Evolutionary conservation across 805 yeast genomes (phyloP), one percentile per base, ranked within the genome.

Genomic region (Kuraishia ogatae): DNA sequence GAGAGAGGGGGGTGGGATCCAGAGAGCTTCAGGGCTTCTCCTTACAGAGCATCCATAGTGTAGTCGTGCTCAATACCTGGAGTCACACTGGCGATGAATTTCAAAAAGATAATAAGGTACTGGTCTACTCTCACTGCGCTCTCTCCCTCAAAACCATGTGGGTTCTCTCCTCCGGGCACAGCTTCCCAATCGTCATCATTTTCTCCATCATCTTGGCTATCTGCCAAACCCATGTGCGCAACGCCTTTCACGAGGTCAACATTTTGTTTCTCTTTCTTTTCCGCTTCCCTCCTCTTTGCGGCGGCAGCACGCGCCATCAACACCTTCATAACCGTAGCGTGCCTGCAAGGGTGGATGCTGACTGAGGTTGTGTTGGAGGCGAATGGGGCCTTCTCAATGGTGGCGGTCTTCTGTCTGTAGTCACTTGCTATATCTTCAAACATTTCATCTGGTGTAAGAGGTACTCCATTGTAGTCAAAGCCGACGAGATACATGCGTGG

Each of bases 41-140:
- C 26, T 15, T 65, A 86, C 64, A 87, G 81, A 1, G 96, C 97
- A 68, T 91, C 92, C 97, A 93, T 94, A n/a, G 99, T 94, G 67
- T 91, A 91, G 64, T 94, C 99, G 69, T 93, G 96, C 71, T 93
- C 97, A 55, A 94, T 92, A 19, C 97, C 97, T 0, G 99, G 99
- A 1, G 97, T 92, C 8, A 94, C 98, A 72, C 97, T 89, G 8
- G 97, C 88, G 51, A 94, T 93, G 65, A 94, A 94, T 71, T 94
- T 94, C 64, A 94, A 77, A 68, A 94, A 94, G 17, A 93, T 85
- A 43, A 94, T 78, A 60, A 94, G 71, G 66, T 94, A 94, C 66
- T 92, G 97, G 67, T 94, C 98, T 1, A 87, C 97, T 29, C 97
- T 77, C 7, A 93, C 76, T 20, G 83, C 78, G 39, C 72, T 75